phyloP scores from a whole-genome alignment of 352 stramenopile species.

The Lagenidium sp. region DNA sequence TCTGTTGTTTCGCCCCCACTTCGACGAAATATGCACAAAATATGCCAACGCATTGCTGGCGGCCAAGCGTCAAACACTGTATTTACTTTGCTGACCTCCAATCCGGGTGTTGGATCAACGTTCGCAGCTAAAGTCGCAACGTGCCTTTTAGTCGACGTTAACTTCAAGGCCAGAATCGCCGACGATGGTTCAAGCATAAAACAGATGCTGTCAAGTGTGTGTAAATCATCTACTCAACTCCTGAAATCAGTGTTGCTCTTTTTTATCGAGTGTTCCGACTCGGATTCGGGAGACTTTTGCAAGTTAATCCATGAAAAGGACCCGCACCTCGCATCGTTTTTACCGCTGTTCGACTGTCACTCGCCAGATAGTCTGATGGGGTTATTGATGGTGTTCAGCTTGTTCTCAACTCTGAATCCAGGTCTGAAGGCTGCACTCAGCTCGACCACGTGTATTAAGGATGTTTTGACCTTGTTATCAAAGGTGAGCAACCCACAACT shows the following conservation, averaged over 20 bases:
- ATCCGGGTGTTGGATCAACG: not conserved
- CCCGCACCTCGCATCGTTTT: constrained; percentile 16
- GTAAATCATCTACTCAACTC: not conserved
- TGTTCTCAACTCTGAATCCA: constrained; percentile 22
- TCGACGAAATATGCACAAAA: too few relatives aligned
- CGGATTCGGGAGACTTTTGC: constrained; percentile 33
- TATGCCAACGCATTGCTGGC: too few relatives aligned
- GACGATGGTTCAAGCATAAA: too few relatives aligned
- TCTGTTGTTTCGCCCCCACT: too few relatives aligned
- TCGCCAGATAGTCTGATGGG: constrained; percentile 28
- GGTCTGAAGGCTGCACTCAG: constrained; percentile 27
- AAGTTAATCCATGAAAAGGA: too few relatives aligned
- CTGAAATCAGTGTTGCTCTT: constrained; percentile 13
- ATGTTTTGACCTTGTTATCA: constrained; percentile 20
- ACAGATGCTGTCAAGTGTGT: constrained; percentile 3
- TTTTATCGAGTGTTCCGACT: constrained; percentile 16
- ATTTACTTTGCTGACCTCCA: too few relatives aligned
- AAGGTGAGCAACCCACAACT: constrained; percentile 23
- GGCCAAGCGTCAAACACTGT: too few relatives aligned
- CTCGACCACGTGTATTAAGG: constrained; percentile 17
- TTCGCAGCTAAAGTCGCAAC: not conserved
- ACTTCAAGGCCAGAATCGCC: too few relatives aligned
- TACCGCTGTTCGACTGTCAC: constrained; percentile 31
- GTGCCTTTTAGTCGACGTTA: too few relatives aligned
- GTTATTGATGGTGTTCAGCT: constrained; percentile 27